A percentile compares a stretch with the other conserved stretches of the same genome.
phyloP scores from a whole-genome alignment of 768 basidiomycete genomes.

The Agrocybe praecox region DNA sequence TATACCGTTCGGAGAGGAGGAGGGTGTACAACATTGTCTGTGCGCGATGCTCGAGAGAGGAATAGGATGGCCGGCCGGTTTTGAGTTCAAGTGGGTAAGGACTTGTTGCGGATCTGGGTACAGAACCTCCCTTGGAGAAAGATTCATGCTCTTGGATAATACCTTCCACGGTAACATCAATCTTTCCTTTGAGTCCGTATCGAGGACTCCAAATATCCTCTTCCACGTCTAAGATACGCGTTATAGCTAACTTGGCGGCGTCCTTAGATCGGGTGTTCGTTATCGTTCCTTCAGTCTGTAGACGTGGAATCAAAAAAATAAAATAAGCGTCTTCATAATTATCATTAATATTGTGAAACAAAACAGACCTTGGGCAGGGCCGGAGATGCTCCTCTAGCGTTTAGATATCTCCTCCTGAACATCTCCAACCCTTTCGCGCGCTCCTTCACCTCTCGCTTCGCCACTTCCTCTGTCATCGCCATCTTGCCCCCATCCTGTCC shows the following conservation, averaged over 20 bases:
- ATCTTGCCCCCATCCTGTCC: neutral
- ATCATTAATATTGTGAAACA: neutral
- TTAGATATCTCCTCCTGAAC: slow-evolving; percentile 72
- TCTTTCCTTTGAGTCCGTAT: slow-evolving; percentile 93
- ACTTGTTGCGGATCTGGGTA: slow-evolving; percentile 25
- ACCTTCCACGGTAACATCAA: slow-evolving; percentile 86
- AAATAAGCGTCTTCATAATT: neutral
- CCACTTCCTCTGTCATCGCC: slow-evolving; percentile 56
- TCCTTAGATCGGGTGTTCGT: slow-evolving; percentile 66
- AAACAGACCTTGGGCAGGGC: slow-evolving; percentile 62
- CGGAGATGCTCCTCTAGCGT: slow-evolving; percentile 19
- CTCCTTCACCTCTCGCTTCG: slow-evolving; percentile 58
- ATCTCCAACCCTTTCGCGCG: slow-evolving; percentile 66
- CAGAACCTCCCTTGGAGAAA: slow-evolving; percentile 1
- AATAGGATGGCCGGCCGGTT: slow-evolving; percentile 71
- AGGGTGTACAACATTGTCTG: slow-evolving; percentile 98
- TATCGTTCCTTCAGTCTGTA: slow-evolving; percentile 64
- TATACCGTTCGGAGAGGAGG: slow-evolving; percentile 90
- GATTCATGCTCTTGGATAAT: slow-evolving; percentile 48
- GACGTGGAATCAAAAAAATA: neutral
- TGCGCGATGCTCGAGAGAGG: slow-evolving; percentile 91
- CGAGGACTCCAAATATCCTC: slow-evolving; percentile 98
- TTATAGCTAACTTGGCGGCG: slow-evolving; percentile 67
- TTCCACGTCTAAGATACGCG: slow-evolving; percentile 82
- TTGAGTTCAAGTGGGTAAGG: slow-evolving; percentile 94